Conservation (phyloP, 345 rosid genomes). For the Bruguiera sexangula region DNA sequence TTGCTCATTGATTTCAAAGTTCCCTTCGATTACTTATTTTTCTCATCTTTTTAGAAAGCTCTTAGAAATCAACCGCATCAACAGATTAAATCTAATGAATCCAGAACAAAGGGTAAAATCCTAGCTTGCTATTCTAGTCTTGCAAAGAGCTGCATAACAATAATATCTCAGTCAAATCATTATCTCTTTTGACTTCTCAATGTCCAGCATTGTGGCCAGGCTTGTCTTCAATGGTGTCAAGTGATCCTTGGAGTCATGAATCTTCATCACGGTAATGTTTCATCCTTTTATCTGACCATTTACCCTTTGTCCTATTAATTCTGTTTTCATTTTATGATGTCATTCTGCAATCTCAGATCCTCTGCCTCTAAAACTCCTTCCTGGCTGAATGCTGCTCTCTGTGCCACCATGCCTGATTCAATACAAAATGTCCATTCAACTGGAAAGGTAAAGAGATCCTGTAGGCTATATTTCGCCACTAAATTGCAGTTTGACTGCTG, state of each 20-base stretch:
- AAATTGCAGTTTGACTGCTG: too few species aligned
- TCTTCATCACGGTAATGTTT: conserved; percentile 41
- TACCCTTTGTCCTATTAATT: background rate
- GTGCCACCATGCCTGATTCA: conserved; percentile 33
- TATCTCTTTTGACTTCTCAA: conserved; percentile 15
- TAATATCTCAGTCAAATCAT: conserved; percentile 3
- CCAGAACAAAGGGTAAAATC: conserved; percentile 42
- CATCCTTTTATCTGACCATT: conserved; percentile 1
- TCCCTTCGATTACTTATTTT: background rate
- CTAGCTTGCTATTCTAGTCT: conserved; percentile 1
- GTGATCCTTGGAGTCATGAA: conserved; percentile 22
- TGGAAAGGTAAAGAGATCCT: conserved; percentile 35
- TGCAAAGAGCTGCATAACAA: conserved; percentile 8
- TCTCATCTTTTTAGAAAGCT: conserved; percentile 20
- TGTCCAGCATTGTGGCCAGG: conserved; percentile 61
- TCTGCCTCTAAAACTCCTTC: conserved; percentile 43
- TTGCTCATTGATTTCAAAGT: background rate
- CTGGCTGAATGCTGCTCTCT: conserved; percentile 49
- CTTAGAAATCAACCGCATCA: conserved; percentile 33
- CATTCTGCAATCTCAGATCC: conserved; percentile 34
- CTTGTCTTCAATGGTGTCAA: conserved; percentile 36
- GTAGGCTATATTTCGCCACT: background rate
- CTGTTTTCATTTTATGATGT: conserved; percentile 8
- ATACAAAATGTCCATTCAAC: conserved; percentile 26
- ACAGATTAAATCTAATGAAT: conserved; percentile 20